These are phyloP conservation scores for Tetrahymena malaccensis DNA, from an alignment of 73 alveolate species.

Conservation along the genomic window DNA sequence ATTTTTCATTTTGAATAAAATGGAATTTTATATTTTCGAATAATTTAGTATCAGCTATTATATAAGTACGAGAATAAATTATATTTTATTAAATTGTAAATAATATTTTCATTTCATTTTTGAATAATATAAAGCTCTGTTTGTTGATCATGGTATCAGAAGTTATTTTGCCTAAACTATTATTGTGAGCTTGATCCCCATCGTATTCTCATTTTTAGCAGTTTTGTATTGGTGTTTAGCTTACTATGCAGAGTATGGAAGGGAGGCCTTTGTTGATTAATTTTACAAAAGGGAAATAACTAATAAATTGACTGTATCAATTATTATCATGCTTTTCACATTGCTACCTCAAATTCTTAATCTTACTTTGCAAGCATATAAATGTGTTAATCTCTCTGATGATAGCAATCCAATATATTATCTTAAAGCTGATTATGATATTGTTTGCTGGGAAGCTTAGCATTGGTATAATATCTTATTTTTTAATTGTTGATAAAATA, in stretches of 20 bases:
- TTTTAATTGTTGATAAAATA: not conserved
- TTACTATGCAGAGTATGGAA: not conserved
- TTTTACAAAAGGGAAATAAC: not conserved
- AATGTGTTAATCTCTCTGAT: not conserved
- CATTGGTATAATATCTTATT: not conserved
- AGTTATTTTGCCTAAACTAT: not conserved
- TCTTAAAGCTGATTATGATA: not conserved
- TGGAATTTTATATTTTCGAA: too few species aligned
- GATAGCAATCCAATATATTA: not conserved
- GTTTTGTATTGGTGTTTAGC: not conserved
- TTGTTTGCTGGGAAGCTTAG: not conserved
- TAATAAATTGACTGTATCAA: not conserved
- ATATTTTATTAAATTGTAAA: too few species aligned
- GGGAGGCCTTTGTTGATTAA: not conserved
- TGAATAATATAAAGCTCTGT: not conserved
- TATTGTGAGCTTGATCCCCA: not conserved
- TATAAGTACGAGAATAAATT: too few species aligned
- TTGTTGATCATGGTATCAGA: not conserved
- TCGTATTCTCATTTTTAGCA: not conserved
- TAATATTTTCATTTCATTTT: too few species aligned
- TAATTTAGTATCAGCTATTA: too few species aligned
- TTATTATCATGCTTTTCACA: not conserved
- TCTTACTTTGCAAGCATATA: not conserved
- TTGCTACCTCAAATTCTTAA: not conserved
- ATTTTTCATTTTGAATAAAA: too few species aligned